phyloP scores from a whole-genome alignment of 1,284 basidiomycete genomes.

The Schizophyllum commune region DNA sequence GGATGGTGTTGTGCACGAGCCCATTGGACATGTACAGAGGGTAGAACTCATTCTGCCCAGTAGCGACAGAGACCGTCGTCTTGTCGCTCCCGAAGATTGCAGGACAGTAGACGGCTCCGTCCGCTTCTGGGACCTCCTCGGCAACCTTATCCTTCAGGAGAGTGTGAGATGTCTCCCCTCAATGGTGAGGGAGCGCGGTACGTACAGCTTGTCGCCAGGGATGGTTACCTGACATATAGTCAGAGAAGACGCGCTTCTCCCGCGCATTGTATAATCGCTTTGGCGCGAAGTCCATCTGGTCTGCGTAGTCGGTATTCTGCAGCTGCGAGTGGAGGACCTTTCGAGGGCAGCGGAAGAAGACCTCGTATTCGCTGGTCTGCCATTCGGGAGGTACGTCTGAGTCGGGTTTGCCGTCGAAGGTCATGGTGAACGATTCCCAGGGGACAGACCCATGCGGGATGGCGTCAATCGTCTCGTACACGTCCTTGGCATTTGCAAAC shows the following conservation, averaged over 20 bases:
- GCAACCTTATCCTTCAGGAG: conserved; percentile 7
- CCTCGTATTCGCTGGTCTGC: conserved; percentile 18
- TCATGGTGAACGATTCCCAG: neutral
- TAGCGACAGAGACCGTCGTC: conserved; percentile 28
- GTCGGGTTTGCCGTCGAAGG: neutral
- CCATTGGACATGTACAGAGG: conserved; percentile 24
- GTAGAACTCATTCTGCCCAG: conserved; percentile 27
- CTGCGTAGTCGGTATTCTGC: conserved; percentile 18
- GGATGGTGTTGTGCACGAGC: conserved; percentile 21
- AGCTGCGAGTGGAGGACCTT: conserved; percentile 21
- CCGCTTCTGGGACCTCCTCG: neutral
- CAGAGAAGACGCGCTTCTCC: conserved; percentile 13
- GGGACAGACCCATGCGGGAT: neutral
- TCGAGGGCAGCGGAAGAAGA: conserved; percentile 26
- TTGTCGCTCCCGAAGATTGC: conserved; percentile 29
- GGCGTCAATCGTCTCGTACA: neutral
- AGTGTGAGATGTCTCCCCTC: too few species aligned
- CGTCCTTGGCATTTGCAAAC: neutral
- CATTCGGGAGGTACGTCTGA: neutral
- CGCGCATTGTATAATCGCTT: conserved; percentile 14
- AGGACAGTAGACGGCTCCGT: conserved; percentile 23
- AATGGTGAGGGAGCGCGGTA: too few species aligned
- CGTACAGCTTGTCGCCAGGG: conserved; percentile 21
- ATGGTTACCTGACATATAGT: conserved; percentile 30
- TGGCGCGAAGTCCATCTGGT: conserved; percentile 21